Percentiles rank a stretch among this genome's conserved stretches.
phyloP scores from a whole-genome alignment of 441 rosid species.

The Populus tomentosa region DNA sequence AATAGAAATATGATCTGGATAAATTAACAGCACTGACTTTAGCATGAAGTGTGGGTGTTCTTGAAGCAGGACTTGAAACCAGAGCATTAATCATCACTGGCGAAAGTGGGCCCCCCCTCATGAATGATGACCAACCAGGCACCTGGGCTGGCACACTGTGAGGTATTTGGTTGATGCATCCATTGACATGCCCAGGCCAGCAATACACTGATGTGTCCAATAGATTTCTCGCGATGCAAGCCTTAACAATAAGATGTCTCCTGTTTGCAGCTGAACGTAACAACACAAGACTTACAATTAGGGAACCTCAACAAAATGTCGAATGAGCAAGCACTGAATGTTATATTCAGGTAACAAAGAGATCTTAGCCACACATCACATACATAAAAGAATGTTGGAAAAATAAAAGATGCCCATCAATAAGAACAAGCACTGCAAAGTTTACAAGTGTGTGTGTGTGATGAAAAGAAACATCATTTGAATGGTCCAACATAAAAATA shows the following conservation, averaged over 20 bases:
- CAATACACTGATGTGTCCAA: slow-evolving; percentile 88
- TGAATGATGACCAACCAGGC: slow-evolving; percentile 85
- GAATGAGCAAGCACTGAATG: background rate
- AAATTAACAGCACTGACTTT: slow-evolving; percentile 7
- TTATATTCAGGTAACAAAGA: background rate
- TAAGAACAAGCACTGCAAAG: background rate
- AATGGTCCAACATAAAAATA: background rate
- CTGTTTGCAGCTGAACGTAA: slow-evolving; percentile 76
- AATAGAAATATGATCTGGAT: slow-evolving; percentile 1
- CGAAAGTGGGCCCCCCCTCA: slow-evolving; percentile 83
- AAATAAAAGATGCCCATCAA: background rate
- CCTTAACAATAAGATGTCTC: slow-evolving; percentile 97
- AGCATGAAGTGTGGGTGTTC: slow-evolving; percentile 37
- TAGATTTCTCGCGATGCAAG: slow-evolving; percentile 91
- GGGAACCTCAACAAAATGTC: slow-evolving; percentile 7
- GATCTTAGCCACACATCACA: background rate
- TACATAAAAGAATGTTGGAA: background rate
- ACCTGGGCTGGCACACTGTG: slow-evolving; percentile 48
- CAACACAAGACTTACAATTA: slow-evolving; percentile 23
- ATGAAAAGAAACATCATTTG: background rate
- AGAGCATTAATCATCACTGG: slow-evolving; percentile 59
- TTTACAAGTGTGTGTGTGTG: background rate
- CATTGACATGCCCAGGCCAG: slow-evolving; percentile 89
- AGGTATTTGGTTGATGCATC: slow-evolving; percentile 65
- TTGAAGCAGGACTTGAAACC: slow-evolving; percentile 88